Evolutionary conservation across 2,329 filamentous ascomycete species (phyloP), one percentile per base, ranked within the genome.

Genomic region (Bretziella fagacearum): DNA sequence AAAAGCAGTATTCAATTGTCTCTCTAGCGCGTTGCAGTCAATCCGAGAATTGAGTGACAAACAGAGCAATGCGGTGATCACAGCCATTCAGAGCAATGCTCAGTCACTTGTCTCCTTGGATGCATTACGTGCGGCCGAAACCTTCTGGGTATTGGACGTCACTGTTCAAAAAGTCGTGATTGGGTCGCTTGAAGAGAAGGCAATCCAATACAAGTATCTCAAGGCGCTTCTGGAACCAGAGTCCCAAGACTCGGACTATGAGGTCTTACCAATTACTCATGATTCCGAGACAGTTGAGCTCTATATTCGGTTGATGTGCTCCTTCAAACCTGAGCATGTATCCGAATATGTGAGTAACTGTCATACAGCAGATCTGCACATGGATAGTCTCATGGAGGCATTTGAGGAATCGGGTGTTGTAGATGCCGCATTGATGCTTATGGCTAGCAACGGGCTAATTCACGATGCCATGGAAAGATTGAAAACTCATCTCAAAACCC

Each of bases 281-380:
- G 70, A 74, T 35, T 68, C 73, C 35, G 70, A 72, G 27, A 77
- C 95, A 54, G 66, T 81, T 4, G 91, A 96, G 60, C 72, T 73
- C 47, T 96, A 96, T 60, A 79, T 96, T 3, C 81, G 82, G 55
- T 73, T 98, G 20, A 87, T 96, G 79, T 98, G 93, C 63, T 74
- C 68, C 48, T 94, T 85, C 59, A 76, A 94, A 51, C 75, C 85
- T 2, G 64, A 71, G 0, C 84, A 87, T 55, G 89, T 98, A 2
- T 83, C 84, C 2, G 79, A 86, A 47, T 98, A 91, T 59, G 74
- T 96, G 23, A 78, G 81, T 30, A 59, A 74, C 1, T 69, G 93
- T 2, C 82, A 85, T 54, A 78, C 79, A 2, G 78, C 81, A 8
- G 79, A 95, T 57, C 64, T 98, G 23, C 73, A 78, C 20, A 70